A percentile compares a stretch with the other conserved stretches of the same genome.
These are phyloP conservation scores for Aegilops speltoides DNA, from an alignment of 176 grass and related monocot genomes.

Conservation along the genomic window DNA sequence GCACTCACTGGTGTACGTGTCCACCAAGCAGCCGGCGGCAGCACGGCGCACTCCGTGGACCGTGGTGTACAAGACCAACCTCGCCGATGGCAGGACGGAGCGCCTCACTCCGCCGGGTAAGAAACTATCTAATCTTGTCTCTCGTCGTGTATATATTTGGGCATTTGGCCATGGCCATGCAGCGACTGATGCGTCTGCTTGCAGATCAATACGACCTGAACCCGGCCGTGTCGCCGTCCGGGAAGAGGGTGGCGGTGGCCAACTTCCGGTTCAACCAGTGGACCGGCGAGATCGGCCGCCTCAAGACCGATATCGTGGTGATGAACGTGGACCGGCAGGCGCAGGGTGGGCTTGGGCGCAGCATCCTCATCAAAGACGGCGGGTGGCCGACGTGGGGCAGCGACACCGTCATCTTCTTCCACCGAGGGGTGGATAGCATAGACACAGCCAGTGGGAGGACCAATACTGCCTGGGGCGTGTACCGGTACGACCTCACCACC, in stretches of 20 bases:
- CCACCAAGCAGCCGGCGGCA: conserved; percentile 31
- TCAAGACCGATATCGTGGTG: conserved; percentile 33
- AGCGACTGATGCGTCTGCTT: too few relatives aligned
- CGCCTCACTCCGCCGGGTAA: conserved; percentile 21
- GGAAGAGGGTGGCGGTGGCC: conserved; percentile 41
- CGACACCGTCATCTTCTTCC: conserved; percentile 50
- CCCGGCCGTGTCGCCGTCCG: conserved; percentile 40
- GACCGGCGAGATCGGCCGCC: conserved; percentile 40
- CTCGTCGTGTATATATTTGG: too few relatives aligned
- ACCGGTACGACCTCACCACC: neutral
- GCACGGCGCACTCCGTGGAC: conserved; percentile 35
- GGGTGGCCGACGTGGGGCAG: conserved; percentile 53
- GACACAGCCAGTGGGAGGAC: too few relatives aligned
- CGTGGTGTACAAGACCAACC: conserved; percentile 37
- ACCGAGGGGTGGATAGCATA: neutral
- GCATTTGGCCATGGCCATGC: too few relatives aligned
- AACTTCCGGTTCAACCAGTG: conserved; percentile 13
- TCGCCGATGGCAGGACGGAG: conserved; percentile 13
- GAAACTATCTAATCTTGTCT: too few relatives aligned
- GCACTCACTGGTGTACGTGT: conserved; percentile 34
- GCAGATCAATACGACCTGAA: conserved; percentile 29
- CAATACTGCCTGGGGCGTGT: conserved; percentile 16
- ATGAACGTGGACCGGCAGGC: conserved; percentile 34
- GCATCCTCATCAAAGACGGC: conserved; percentile 2
- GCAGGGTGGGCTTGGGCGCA: neutral